Base-by-base conservation (phyloP, 2,329 filamentous ascomycete species). In the Cladosporium sp. region DNA sequence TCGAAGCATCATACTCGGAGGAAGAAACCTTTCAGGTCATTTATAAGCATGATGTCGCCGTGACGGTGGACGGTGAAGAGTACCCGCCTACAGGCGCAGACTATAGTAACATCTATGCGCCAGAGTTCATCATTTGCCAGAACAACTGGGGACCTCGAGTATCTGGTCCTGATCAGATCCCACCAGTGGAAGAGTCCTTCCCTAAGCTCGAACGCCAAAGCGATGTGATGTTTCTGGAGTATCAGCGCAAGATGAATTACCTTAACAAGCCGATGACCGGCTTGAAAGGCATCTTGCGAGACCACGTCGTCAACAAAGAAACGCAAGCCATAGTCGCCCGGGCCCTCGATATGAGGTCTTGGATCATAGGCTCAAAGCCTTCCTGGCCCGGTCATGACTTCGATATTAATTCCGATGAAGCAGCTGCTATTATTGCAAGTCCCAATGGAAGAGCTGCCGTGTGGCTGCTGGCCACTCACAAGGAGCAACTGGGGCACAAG, bases 401-500 rank as follows among this genome's bases (percentile, higher is more conserved):
- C 15, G 9, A 15, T 2, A 9, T 42, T 3, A n/a, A 49, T 25
- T 49, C 54, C 9, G 54, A 56, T 12, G 54, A 30, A 9, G 8
- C n/a, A 8, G 42, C 54, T 15, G 54, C 54, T 14, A 14, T 56
- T 22, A 2, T 49, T 19, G 54, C 54, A 15, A 49, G 34, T 19
- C 54, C 54, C 3, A 56, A 56, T 30, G 54, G 54, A 17, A 30
- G 42, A 20, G 54, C 40, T 28, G 22, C 22, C 12, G 42, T 19
- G 5, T 56, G 54, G 54, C 38, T 56, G 5, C 34, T 56, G 15
- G 54, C 19, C 3, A 36, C 28, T 2, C 54, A 56, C 22, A 49
- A 49, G 15, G 34, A 39, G 22, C 42, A 56, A 45, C 34, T 56
- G 3, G 54, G 54, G 12, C 54, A 56, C 34, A 56, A 56, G 14